Base-by-base conservation (phyloP, 129 eudicot genomes). In the Gnaphalium uliginosum region DNA sequence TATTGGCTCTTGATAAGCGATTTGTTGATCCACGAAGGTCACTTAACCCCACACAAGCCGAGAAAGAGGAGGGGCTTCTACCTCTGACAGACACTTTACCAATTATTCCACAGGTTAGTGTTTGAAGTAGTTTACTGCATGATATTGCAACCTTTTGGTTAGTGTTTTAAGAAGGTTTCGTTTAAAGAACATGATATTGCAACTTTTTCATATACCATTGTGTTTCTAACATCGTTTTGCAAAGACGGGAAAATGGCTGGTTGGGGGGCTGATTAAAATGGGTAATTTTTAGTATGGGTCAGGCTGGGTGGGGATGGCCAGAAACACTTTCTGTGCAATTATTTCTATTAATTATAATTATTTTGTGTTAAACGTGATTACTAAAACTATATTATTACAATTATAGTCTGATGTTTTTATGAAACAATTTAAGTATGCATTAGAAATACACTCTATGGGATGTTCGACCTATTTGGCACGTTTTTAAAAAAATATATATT, bases 1-100 rank as follows among this genome's bases (percentile, higher is more conserved):
- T 95, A 62, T 83, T 95, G 92, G 99, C 96, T 76, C 95, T 95
- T 84, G 99, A 95, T 77, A 95, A 95, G 86, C 96, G 99, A 25
- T 95, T 86, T 78, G 83, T 95, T 50, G 99, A 95, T 81, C 99
- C 99, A 62, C 83, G 97, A 60, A 83, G 99, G 78, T 84, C 99
- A 43, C 62, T 86, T 43, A 95, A 95, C 72, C 99, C 99, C 41
- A 89, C 97, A 21, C 87, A 82, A 79, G 96, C 97, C 46, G 99
- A 95, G 85, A 91, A 87, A 83, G 99, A 95, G 86, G 99, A 95
- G 82, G 99, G 99, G 66, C 85, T 95, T 17, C 83, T 95, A 75
- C 99, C 99, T 67, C 92, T 91, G 48, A 87, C 99, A 56, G 99
- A 95, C 69, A 68, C 99, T 14, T 86, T 95, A 59, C 99, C 99